Base-by-base conservation (phyloP, 1,284 basidiomycete genomes). In the Wallemia hederae region DNA sequence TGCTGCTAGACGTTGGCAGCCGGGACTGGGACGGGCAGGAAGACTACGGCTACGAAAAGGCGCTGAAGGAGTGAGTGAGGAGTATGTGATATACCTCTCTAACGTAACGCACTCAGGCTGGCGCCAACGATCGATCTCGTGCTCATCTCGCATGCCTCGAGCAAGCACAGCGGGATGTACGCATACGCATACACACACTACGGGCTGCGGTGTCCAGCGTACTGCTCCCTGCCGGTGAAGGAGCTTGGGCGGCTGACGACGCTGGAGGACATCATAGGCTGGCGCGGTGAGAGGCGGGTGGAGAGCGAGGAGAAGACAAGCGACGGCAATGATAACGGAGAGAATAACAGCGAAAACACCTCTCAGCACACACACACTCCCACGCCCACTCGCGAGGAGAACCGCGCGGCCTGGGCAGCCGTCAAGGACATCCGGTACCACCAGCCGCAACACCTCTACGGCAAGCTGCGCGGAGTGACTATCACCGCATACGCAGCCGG, bases 401-500 rank as follows among this genome's bases (percentile, higher is more conserved):
- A 96, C n/a, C 83, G 90, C 67, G 86, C 91, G 63, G 87, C 92
- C 0, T 98, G 96, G 70, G 85, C 94, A 65, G 80, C 80, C 15
- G 78, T 98, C 66, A 92, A 87, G 67, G 85, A 89, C 0, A 77
- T 97, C 62, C 79, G 91, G 56, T 98, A 94, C 70, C 88, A 89
- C 33, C 92, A 98, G 67, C 92, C 92, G 2, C 83, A 89, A 27
- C 90, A 94, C 73, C 76, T 98, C 26, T 85, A 88, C 75, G 86
- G 85, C 58, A 86, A 86, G 72, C 84, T 83, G 65, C 85, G 88
- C 68, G 85, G 86, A 60, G 75, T 97, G 64, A 92, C 92, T 0
- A 83, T 99, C 63, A 94, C 91, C 19, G 91, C 94, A 0, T 96
- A 94, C 74, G 85, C 86, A 64, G 86, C 90, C 14, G 94, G 94